Conservation (phyloP, 2,329 filamentous ascomycete genomes). For the Sclerotiophoma versabilis region DNA sequence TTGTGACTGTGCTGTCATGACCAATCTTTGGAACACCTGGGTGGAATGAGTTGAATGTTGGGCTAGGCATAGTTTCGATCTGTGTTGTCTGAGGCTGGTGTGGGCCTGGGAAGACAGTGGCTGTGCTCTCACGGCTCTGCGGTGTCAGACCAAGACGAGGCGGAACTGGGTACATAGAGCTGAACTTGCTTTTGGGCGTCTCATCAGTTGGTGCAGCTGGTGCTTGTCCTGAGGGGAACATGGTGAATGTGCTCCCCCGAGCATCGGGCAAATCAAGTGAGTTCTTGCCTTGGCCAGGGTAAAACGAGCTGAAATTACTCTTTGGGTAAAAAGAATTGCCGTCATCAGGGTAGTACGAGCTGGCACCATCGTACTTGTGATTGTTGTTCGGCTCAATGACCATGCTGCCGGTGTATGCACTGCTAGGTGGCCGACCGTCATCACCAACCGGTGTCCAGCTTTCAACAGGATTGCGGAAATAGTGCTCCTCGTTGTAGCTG, state of each 20-base stretch:
- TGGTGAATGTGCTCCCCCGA: constrained; percentile 62
- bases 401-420: constrained; percentile 54
- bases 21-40: constrained; percentile 53
- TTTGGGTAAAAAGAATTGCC: constrained; percentile 48
- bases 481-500: constrained; percentile 42
- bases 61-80: constrained; percentile 45
- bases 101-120: constrained; percentile 41
- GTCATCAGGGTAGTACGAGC: constrained; percentile 50
- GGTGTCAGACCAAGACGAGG: constrained; percentile 36
- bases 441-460: constrained; percentile 49
- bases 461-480: constrained; percentile 39
- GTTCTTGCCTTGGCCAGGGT: constrained; percentile 51
- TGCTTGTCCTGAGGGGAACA: constrained; percentile 34
- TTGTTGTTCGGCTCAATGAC: constrained; percentile 52
- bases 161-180: constrained; percentile 34
- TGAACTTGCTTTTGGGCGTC: constrained; percentile 33
- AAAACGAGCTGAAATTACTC: constrained; percentile 64
- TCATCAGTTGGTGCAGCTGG: constrained; percentile 23
- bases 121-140: constrained; percentile 61
- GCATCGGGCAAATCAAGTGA: constrained; percentile 65
- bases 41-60: constrained; percentile 60
- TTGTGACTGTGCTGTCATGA: constrained; percentile 63
- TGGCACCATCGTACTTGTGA: constrained; percentile 61
- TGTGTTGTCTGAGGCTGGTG: constrained; percentile 21
- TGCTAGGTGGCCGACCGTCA: constrained; percentile 49